Evolutionary conservation across 176 grass and related monocot genomes (phyloP), one percentile per base, ranked within the genome.

Genomic region (Lolium rigidum): DNA sequence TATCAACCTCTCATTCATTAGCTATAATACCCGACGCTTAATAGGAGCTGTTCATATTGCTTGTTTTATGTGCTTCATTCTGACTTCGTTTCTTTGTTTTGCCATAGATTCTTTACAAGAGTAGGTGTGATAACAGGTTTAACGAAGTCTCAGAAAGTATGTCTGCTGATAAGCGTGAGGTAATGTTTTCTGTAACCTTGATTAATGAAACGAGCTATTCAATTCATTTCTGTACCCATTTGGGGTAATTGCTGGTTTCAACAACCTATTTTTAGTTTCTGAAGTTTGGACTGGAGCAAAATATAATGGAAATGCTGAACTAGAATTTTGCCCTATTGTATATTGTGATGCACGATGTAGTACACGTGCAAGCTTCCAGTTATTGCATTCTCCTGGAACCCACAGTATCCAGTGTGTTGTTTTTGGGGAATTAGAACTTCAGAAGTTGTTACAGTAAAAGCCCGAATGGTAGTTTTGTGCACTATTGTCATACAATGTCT

Each of bases 51-150:
- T 63, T 81, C 71, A 51, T 76, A 7, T 49, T 72, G 26, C 50
- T 81, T 22, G 24, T 87, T 81, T 89, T 82, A 77, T 50, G 8
- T 84, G 15, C 41, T 21, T 88, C 31, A 62, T 87, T 54, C 63
- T 90, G 61, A 87, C 41, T 87, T 89, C 17, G 60, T 48, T 66
- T 84, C 38, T 9, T 76, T 87, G 17, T 46, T 70, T 81, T 86
- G 0, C 56, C 38, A 7, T 88, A 99, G 97, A 89, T 99, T 90
- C 92, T 99, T 76, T 99, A 99, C 94, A 99, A 99, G 85, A 99
- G 97, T 91, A 96, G 94, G 88, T 99, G 97, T 52, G 97, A 99
- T 61, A 96, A 94, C 90, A 96, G 97, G 89, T 21, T 93, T 58
- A 99, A 97, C 85, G 97, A 99, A 92, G 88, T 99, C 55, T 89